phyloP scores from a whole-genome alignment of 768 basidiomycete species.

The Cystofilobasidium macerans region DNA sequence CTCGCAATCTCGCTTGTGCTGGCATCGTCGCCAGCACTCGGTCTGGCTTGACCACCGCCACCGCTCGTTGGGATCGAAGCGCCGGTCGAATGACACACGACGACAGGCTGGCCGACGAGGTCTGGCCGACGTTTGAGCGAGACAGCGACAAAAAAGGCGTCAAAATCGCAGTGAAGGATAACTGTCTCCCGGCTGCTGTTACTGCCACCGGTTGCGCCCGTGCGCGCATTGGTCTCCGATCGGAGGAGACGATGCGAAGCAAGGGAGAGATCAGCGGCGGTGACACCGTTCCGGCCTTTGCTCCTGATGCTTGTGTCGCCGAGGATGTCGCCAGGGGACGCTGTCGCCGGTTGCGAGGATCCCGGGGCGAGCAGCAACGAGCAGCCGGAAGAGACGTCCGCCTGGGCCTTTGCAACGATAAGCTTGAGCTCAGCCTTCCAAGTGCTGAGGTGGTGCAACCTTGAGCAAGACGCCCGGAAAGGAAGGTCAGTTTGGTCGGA shows the following conservation, averaged over 20 bases:
- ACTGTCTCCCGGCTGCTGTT: conserved; percentile 45
- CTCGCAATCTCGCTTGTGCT: conserved; percentile 94
- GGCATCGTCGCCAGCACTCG: conserved; percentile 53
- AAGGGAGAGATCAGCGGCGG: conserved; percentile 26
- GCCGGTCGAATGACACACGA: conserved; percentile 83
- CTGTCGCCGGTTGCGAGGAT: too few relatives aligned
- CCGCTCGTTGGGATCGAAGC: too few relatives aligned
- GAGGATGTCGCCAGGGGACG: neutral
- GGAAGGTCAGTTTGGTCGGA: too few relatives aligned
- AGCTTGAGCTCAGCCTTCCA: conserved; percentile 84
- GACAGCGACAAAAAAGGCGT: conserved; percentile 94
- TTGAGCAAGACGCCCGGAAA: too few relatives aligned
- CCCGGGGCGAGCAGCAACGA: neutral
- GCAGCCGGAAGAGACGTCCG: conserved; percentile 37
- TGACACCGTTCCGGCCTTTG: neutral
- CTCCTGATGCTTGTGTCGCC: neutral
- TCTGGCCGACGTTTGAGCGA: conserved; percentile 69
- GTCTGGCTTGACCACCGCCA: too few relatives aligned
- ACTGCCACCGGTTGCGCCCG: too few relatives aligned
- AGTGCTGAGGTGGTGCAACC: conserved; percentile 80
- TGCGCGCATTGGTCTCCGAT: neutral
- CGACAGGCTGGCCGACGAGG: conserved; percentile 73
- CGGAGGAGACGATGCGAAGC: conserved; percentile 24
- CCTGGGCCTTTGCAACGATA: conserved; percentile 69
- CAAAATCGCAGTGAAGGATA: conserved; percentile 90